Evolutionary conservation across 208 protist species (phyloP).

Genomic region (Trypanosoma platydactyli): DNA sequence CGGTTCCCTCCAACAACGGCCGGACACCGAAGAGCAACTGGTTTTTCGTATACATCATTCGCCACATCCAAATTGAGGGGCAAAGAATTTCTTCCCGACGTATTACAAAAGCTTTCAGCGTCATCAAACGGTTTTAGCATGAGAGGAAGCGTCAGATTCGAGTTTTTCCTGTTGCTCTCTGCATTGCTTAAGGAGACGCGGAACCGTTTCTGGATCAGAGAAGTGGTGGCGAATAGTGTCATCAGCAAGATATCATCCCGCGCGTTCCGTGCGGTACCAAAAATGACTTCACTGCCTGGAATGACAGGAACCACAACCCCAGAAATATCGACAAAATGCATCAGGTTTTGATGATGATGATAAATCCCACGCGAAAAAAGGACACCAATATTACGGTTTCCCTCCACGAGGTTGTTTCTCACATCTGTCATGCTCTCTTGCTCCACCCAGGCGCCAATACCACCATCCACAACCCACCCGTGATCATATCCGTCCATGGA

Average conservation of each 20-base stretch:
- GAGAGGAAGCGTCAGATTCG: too few species aligned
- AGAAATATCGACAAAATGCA: not conserved
- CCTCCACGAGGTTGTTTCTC: constrained; percentile 44
- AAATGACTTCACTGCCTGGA: constrained; percentile 15
- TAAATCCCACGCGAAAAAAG: constrained; percentile 47
- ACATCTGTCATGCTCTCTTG: constrained; percentile 61
- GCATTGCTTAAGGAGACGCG: not conserved
- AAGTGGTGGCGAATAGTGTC: constrained; percentile 13
- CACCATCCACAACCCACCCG: constrained; percentile 66
- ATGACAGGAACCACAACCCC: constrained; percentile 6
- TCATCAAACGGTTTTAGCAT: too few species aligned
- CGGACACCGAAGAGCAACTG: constrained; percentile 3
- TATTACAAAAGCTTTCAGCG: too few species aligned
- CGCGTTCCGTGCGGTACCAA: not conserved
- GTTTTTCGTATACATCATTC: not conserved
- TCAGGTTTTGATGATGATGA: constrained; percentile 43
- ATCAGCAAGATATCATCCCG: not conserved
- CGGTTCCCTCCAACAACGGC: constrained; percentile 7
- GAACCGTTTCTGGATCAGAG: not conserved
- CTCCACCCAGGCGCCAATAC: constrained; percentile 78
- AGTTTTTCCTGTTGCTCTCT: too few species aligned
- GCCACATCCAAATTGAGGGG: too few species aligned
- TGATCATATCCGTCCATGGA: constrained; percentile 49
- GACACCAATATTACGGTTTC: constrained; percentile 63
- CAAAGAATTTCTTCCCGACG: too few species aligned